These are phyloP conservation scores for Clarireedia homoeocarpa DNA, from an alignment of 2,329 filamentous ascomycete species.

Conservation along the genomic window DNA sequence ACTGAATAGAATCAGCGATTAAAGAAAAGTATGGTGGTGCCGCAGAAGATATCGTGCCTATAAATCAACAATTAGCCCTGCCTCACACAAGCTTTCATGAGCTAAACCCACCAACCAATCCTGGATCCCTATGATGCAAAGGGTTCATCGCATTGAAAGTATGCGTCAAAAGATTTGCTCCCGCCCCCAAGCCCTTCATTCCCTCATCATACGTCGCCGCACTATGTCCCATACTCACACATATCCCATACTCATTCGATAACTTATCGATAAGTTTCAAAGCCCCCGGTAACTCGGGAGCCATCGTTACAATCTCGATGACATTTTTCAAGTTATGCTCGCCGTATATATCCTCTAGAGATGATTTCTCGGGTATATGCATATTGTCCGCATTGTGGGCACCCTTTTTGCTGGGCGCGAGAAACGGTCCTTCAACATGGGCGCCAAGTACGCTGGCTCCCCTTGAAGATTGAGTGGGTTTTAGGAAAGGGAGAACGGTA, in stretches of 20 bases:
- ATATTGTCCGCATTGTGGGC: slow-evolving; percentile 35
- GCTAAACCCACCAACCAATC: slow-evolving; percentile 35
- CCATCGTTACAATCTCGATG: slow-evolving; percentile 44
- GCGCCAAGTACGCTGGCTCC: slow-evolving; percentile 46
- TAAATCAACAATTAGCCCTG: background rate
- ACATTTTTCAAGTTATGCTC: slow-evolving; percentile 31
- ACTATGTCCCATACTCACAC: slow-evolving; percentile 34
- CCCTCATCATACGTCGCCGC: slow-evolving; percentile 41
- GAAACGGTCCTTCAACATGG: slow-evolving; percentile 49
- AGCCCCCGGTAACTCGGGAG: slow-evolving; percentile 41
- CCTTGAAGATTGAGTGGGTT: slow-evolving; percentile 33
- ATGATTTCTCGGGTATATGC: slow-evolving; percentile 17
- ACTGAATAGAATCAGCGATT: slow-evolving; percentile 45
- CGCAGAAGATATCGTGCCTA: slow-evolving; percentile 28
- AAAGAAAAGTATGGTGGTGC: slow-evolving; percentile 39
- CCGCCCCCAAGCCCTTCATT: slow-evolving; percentile 36
- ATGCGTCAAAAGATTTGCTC: slow-evolving; percentile 45
- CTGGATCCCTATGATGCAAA: slow-evolving; percentile 42
- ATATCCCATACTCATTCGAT: slow-evolving; percentile 23
- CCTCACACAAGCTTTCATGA: background rate
- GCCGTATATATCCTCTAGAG: slow-evolving; percentile 37
- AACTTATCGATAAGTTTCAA: slow-evolving; percentile 35
- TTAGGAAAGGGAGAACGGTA: slow-evolving; percentile 37
- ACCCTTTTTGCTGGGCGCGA: slow-evolving; percentile 44
- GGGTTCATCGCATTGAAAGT: slow-evolving; percentile 47